Percentiles rank a stretch among this genome's conserved stretches.
phyloP scores from a whole-genome alignment of 106 monocot genomes.

The Apostasia shenzhenica region DNA sequence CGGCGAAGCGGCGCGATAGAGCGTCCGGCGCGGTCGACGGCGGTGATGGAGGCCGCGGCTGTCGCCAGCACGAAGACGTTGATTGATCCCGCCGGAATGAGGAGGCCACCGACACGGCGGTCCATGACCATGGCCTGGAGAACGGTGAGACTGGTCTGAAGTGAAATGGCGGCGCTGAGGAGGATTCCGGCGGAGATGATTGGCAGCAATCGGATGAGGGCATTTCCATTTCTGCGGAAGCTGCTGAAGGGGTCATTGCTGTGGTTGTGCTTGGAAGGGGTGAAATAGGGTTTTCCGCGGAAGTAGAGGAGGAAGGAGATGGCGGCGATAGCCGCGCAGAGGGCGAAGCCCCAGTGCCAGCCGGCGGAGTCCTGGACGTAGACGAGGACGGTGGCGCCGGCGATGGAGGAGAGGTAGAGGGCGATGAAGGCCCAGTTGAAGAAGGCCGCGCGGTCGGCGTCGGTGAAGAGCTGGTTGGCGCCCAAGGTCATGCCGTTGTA shows the following conservation, averaged over 20 bases:
- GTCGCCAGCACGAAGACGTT: neutral
- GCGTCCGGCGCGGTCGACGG: neutral
- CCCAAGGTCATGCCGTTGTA: constrained; percentile 3
- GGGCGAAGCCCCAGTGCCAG: constrained; percentile 16
- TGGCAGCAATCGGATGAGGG: neutral
- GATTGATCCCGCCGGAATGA: constrained; percentile 4
- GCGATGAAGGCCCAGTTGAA: constrained; percentile 9
- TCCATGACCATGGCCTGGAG: constrained; percentile 10
- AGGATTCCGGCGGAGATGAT: neutral
- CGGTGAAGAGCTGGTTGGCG: neutral
- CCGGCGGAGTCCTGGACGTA: constrained; percentile 20
- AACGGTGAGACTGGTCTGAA: neutral
- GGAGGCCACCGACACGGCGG: neutral
- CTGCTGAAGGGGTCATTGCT: neutral
- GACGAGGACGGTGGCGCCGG: constrained; percentile 2
- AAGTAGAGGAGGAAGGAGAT: constrained; percentile 1
- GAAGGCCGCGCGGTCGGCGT: neutral
- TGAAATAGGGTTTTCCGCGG: constrained; percentile 3
- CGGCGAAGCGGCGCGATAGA: neutral
- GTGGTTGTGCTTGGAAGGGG: neutral
- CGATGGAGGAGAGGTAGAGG: constrained; percentile 2
- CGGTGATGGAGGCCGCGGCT: constrained; percentile 3
- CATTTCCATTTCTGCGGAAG: neutral
- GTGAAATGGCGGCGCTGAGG: neutral
- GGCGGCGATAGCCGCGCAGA: neutral